phyloP scores from a whole-genome alignment of 176 grass and related monocot genomes.

The Bothriochloa decipiens region DNA sequence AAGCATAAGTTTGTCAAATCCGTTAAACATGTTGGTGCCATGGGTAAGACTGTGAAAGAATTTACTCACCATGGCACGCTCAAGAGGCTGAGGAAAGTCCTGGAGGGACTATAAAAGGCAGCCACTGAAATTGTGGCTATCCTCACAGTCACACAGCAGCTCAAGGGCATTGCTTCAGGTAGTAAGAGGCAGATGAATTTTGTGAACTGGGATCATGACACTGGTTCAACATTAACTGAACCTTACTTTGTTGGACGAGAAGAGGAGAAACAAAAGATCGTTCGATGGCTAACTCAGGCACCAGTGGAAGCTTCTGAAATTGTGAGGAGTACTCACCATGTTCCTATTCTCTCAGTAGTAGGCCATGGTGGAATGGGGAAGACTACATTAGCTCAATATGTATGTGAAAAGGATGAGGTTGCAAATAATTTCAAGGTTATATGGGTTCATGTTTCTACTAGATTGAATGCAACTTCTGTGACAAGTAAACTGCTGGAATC shows the following conservation, averaged over 20 bases:
- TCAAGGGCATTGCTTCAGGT: not conserved
- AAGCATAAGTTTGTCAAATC: constrained; percentile 41
- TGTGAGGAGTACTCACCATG: not conserved
- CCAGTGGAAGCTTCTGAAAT: not conserved
- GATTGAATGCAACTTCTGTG: constrained; percentile 2
- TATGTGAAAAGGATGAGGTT: not conserved
- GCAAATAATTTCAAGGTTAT: constrained; percentile 12
- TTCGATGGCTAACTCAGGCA: constrained; percentile 37
- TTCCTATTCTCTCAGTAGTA: constrained; percentile 25
- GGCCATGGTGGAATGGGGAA: constrained; percentile 58
- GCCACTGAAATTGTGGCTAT: not conserved
- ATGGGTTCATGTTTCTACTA: constrained; percentile 34
- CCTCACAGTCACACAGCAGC: not conserved
- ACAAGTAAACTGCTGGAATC: not conserved
- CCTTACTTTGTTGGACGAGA: constrained; percentile 39
- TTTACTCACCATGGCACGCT: constrained; percentile 27
- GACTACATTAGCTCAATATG: constrained; percentile 54
- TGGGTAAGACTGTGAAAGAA: not conserved
- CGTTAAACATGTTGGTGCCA: constrained; percentile 4
- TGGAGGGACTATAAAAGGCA: constrained; percentile 46
- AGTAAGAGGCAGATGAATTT: not conserved
- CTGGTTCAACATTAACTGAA: constrained; percentile 35
- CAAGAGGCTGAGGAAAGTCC: constrained; percentile 36
- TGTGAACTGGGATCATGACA: not conserved
- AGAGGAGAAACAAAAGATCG: not conserved